These are phyloP conservation scores for Fusarium musae DNA, from an alignment of 2,329 filamentous ascomycete genomes.

Conservation along the genomic window DNA sequence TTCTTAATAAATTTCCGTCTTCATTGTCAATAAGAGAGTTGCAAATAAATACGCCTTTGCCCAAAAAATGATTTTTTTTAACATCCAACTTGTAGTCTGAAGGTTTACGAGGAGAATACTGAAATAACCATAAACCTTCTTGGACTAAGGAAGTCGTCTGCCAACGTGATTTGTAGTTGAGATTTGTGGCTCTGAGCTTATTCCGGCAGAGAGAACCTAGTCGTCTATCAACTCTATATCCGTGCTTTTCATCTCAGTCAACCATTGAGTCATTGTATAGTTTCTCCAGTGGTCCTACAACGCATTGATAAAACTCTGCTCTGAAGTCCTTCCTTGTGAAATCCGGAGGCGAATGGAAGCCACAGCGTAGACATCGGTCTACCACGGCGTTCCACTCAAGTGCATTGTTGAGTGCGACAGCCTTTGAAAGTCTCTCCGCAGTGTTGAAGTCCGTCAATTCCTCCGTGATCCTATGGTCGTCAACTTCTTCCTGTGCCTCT, in stretches of 20 bases:
- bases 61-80: not conserved
- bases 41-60: fast-evolving
- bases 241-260: not conserved
- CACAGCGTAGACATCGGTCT: not conserved
- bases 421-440: not conserved
- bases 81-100: too few species aligned
- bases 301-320: not conserved
- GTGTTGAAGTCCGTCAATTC: not conserved
- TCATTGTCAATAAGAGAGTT: not conserved
- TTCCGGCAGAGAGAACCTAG: too few species aligned
- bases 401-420: not conserved
- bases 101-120: too few species aligned
- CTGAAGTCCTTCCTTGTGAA: not conserved
- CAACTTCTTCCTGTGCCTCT: not conserved
- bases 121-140: fast-evolving
- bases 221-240: not conserved
- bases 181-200: too few species aligned
- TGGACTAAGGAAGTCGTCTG: not conserved
- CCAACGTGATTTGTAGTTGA: not conserved
- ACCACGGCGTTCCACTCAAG: not conserved
- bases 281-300: not conserved
- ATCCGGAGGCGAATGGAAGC: not conserved
- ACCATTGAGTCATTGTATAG: not conserved
- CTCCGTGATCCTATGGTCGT: not conserved
- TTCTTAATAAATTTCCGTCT: fast-evolving